phyloP scores from a whole-genome alignment of 2,329 filamentous ascomycete genomes.

The Epichloe elymi region DNA sequence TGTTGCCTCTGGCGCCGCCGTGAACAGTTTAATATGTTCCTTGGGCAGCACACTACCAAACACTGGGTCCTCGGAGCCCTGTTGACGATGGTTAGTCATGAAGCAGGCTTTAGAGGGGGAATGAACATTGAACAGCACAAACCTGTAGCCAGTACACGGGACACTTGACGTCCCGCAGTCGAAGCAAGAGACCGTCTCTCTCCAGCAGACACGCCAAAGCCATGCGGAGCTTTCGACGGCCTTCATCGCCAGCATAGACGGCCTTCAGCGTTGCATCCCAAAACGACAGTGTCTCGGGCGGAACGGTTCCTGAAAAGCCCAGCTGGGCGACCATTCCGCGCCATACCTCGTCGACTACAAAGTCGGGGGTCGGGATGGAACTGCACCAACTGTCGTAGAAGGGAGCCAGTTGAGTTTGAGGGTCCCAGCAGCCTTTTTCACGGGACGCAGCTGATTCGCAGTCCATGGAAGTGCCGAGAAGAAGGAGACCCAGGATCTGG shows the following conservation, averaged over 20 bases:
- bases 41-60: constrained; percentile 26
- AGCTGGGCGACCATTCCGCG: constrained; percentile 30
- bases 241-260: constrained; percentile 36
- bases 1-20: constrained; percentile 28
- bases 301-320: constrained; percentile 30
- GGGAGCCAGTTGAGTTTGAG: constrained; percentile 24
- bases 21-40: constrained; percentile 40
- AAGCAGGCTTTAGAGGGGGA: background rate
- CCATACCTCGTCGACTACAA: constrained; percentile 33
- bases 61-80: constrained; percentile 33
- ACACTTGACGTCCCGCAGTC: constrained; percentile 33
- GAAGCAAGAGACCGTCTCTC: constrained; percentile 32
- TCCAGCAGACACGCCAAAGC: constrained; percentile 31
- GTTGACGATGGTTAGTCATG: background rate
- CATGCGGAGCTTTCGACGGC: constrained; percentile 33
- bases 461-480: constrained; percentile 40
- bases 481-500: constrained; percentile 34
- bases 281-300: constrained; percentile 25
- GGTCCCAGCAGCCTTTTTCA: constrained; percentile 36
- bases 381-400: constrained; percentile 31
- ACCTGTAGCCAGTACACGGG: constrained; percentile 41
- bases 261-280: constrained; percentile 32
- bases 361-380: constrained; percentile 27
- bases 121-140: constrained; percentile 1
- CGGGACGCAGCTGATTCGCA: constrained; percentile 34